Conservation (phyloP, 164 flowering plant species). For the Magnolia officinalis region DNA sequence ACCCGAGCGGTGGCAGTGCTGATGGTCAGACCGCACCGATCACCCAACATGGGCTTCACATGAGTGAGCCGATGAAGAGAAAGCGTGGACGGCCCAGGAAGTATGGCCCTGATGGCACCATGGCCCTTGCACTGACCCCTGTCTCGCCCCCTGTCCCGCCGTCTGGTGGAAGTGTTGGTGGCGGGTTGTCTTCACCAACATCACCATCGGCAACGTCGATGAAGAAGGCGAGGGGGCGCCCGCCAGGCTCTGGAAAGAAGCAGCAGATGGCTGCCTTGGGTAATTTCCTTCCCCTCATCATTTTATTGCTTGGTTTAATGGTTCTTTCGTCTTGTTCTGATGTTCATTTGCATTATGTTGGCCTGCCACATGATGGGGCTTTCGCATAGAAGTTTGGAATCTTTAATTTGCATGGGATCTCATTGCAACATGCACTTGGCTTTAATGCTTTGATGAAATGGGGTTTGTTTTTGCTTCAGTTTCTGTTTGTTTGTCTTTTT, state of each 20-base stretch:
- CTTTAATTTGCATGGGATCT: no score
- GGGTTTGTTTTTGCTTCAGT: no score
- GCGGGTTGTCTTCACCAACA: not conserved
- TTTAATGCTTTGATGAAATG: no score
- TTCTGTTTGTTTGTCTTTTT: no score
- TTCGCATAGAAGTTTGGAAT: no score
- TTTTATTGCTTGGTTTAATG: not conserved
- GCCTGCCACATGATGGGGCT: no score
- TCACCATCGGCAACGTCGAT: not conserved
- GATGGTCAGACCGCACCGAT: constrained; percentile 8
- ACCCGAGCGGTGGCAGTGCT: constrained; percentile 25
- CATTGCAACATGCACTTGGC: no score
- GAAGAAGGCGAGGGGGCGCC: constrained; percentile 66
- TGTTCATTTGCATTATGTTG: not conserved
- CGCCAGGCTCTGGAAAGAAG: constrained; percentile 68
- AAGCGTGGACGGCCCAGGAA: constrained; percentile 89
- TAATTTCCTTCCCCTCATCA: constrained; percentile 16
- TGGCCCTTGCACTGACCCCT: constrained; percentile 28
- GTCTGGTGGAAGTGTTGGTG: not conserved
- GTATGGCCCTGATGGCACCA: constrained; percentile 69
- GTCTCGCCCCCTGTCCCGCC: not conserved
- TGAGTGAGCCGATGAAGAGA: constrained; percentile 44
- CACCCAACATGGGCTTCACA: constrained; percentile 22
- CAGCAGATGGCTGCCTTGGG: constrained; percentile 51
- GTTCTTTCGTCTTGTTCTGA: not conserved